Conservation (phyloP, 495 filamentous ascomycete species). For the Podospora pseudopauciseta region DNA sequence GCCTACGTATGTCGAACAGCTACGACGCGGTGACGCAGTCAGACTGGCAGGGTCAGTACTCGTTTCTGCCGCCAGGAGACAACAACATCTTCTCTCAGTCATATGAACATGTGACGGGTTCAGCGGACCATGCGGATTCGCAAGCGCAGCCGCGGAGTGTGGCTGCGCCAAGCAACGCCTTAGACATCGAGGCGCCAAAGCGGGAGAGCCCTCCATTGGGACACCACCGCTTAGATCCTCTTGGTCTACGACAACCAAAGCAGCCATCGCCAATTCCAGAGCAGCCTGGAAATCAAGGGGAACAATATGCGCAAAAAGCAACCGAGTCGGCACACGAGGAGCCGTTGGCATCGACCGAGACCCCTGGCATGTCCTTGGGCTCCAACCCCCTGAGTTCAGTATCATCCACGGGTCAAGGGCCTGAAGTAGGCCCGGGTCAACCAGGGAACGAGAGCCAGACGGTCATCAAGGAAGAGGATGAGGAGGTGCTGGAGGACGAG, state of each 20-base stretch:
- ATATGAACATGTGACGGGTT: slow-evolving; percentile 46
- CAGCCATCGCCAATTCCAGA: slow-evolving; percentile 39
- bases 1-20: slow-evolving; percentile 59
- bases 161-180: slow-evolving; percentile 34
- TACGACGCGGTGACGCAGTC: slow-evolving; percentile 54
- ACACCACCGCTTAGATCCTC: slow-evolving; percentile 44
- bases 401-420: slow-evolving; percentile 38
- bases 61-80: slow-evolving; percentile 51
- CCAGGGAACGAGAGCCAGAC: slow-evolving; percentile 43
- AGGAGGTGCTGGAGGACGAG: slow-evolving; percentile 50
- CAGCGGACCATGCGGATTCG: slow-evolving; percentile 40
- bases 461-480: slow-evolving; percentile 51
- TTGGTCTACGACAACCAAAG: slow-evolving; percentile 46
- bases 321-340: slow-evolving; percentile 43
- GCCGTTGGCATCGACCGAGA: slow-evolving; percentile 40
- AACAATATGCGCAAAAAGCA: slow-evolving; percentile 40
- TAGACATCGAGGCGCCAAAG: slow-evolving; percentile 36
- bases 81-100: slow-evolving; percentile 46
- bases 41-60: slow-evolving; percentile 58
- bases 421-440: slow-evolving; percentile 31
- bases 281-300: slow-evolving; percentile 36
- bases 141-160: slow-evolving; percentile 42
- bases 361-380: slow-evolving; percentile 39
- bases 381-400: slow-evolving; percentile 41
- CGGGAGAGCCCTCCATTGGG: slow-evolving; percentile 35